A percentile compares a stretch with the other conserved stretches of the same genome.
phyloP scores from a whole-genome alignment of 1,284 basidiomycete species.

The Heterobasidion annosum region DNA sequence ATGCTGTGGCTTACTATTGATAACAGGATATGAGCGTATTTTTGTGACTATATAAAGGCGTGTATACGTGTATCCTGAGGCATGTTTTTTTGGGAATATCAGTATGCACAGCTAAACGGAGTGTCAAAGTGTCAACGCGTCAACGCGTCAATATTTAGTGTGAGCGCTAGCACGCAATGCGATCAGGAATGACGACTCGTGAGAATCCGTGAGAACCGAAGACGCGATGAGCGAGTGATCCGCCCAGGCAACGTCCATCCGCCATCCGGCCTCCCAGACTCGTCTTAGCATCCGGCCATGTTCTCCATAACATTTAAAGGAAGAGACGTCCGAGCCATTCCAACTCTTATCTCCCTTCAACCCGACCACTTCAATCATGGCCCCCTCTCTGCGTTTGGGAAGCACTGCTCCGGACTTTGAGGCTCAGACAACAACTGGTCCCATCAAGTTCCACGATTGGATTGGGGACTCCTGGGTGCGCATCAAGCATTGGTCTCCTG shows the following conservation, averaged over 20 bases:
- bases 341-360: background rate
- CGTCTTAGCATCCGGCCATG: background rate
- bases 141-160: too few relatives aligned
- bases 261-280: background rate
- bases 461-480: constrained; percentile 82
- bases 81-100: too few relatives aligned
- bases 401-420: constrained; percentile 76
- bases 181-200: background rate
- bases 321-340: background rate
- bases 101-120: too few relatives aligned
- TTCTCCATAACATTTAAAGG: background rate
- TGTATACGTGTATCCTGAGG: too few relatives aligned
- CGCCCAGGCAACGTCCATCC: background rate
- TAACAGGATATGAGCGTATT: background rate
- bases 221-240: constrained; percentile 27
- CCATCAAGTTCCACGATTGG: constrained; percentile 88
- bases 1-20: constrained; percentile 87
- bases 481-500: background rate
- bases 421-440: constrained; percentile 73
- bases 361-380: constrained; percentile 15
- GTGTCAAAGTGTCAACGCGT: too few relatives aligned
- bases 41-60: background rate
- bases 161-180: constrained; percentile 1
- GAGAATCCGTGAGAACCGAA: constrained; percentile 34
- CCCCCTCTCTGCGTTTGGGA: constrained; percentile 60